Percentiles rank a stretch among this genome's conserved stretches.
Conservation (phyloP, 2,329 filamentous ascomycete species). For the Gaeumannomyces tritici region DNA sequence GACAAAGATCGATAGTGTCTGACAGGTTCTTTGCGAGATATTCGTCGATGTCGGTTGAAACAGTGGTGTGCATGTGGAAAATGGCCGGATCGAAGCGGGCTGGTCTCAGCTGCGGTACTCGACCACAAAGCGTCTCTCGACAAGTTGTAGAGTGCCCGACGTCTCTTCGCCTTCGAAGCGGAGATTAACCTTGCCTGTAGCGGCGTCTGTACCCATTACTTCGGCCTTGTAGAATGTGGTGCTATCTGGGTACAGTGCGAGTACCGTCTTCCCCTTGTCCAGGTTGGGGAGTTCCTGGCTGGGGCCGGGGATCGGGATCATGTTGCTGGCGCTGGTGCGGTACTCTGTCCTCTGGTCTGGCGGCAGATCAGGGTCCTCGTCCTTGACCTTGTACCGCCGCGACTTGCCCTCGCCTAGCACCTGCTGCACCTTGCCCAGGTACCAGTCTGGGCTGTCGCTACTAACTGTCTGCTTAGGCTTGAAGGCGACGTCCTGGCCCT, state of each 20-base stretch:
- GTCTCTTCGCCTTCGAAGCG: constrained; percentile 76
- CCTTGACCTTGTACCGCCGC: constrained; percentile 69
- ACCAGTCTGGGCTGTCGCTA: constrained; percentile 50
- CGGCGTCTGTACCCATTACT: constrained; percentile 58
- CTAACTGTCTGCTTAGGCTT: constrained; percentile 43
- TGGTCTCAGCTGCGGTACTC: constrained; percentile 44
- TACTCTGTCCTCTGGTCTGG: constrained; percentile 57
- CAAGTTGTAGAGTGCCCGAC: constrained; percentile 62
- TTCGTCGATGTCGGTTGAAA: background rate
- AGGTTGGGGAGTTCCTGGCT: constrained; percentile 46
- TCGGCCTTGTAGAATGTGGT: constrained; percentile 81
- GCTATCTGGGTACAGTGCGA: constrained; percentile 74
- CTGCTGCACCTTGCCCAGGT: constrained; percentile 67
- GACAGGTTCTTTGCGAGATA: background rate
- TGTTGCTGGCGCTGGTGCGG: constrained; percentile 60
- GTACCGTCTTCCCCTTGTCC: constrained; percentile 59
- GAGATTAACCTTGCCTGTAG: constrained; percentile 46
- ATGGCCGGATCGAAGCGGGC: background rate
- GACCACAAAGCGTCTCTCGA: constrained; percentile 67
- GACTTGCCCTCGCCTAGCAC: constrained; percentile 70
- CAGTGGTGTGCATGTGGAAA: background rate
- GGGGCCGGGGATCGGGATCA: constrained; percentile 64
- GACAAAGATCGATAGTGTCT: background rate
- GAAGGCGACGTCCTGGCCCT: constrained; percentile 58
- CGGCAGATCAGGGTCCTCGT: constrained; percentile 63